These are phyloP conservation scores for Plasmodium coatneyi DNA, from an alignment of 169 alveolate genomes.

Conservation along the genomic window DNA sequence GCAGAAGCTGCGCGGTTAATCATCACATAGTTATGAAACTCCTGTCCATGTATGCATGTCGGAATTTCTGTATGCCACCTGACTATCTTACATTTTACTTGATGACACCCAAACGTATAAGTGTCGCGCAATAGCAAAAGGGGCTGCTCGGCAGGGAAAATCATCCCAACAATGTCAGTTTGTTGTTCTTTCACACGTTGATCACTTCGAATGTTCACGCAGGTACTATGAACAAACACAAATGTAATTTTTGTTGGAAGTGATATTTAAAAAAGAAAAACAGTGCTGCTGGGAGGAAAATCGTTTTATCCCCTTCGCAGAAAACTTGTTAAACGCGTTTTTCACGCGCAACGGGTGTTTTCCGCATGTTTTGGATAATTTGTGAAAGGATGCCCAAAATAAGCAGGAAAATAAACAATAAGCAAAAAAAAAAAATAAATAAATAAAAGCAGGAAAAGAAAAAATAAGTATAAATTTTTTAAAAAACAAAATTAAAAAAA, in stretches of 20 bases:
- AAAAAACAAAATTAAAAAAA: not conserved
- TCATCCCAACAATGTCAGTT: not conserved
- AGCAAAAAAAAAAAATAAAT: not conserved
- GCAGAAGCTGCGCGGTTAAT: not conserved
- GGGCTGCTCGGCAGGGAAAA: not conserved
- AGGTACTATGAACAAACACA: not conserved
- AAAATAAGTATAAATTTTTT: not conserved
- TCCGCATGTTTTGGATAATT: not conserved
- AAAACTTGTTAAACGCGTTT: not conserved
- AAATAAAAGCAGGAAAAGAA: not conserved
- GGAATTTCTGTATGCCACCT: not conserved
- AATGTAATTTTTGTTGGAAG: not conserved
- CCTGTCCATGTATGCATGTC: not conserved
- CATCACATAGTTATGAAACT: not conserved
- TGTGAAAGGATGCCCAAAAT: not conserved
- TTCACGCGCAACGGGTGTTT: not conserved
- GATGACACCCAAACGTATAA: not conserved
- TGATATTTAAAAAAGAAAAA: not conserved
- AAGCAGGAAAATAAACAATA: not conserved
- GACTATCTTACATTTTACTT: not conserved
- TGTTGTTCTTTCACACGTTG: not conserved
- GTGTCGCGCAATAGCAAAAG: not conserved
- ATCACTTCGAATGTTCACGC: not conserved
- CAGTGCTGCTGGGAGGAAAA: not conserved
- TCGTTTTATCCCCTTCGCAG: not conserved